Evolutionary conservation across 441 rosid species (phyloP), one percentile per base, ranked within the genome.

Genomic region (Adansonia rubrostipa): DNA sequence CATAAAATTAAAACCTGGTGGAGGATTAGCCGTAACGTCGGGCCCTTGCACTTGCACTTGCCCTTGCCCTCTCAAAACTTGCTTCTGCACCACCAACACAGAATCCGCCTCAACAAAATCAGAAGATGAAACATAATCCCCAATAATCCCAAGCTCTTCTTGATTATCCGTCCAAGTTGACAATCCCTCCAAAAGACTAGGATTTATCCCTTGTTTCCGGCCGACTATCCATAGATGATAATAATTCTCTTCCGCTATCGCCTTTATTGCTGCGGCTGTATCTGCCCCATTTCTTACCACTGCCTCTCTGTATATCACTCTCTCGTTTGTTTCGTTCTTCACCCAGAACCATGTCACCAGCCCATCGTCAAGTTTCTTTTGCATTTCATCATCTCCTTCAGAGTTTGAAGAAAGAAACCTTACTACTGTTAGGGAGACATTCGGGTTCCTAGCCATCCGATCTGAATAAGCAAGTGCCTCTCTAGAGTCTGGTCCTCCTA

Each of bases 291-390:
- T 85, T 44, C 76, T 85, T 57, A 92, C 97, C 57, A 88, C 88
- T 40, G 87, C 89, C 67, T 92, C 95, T 47, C 86, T 85, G 77
- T 90, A 96, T 6, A 36, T 64, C 45, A 92, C 93, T 65, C 92
- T 78, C 10, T 82, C 78, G 6, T 91, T 91, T 7, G 73, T 8
- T 72, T 89, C 97, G 61, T 90, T 92, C 74, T 87, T 89, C 67
- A 88, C 90, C 97, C 95, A 88, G 24, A 95, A 93, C 88, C 89
- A 91, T 0, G 93, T 89, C 17, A 92, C 92, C 44, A 87, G 82
- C 14, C 97, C 94, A 78, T 93, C 97, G 61, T 92, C 94, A 9
- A 92, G 86, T 80, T 91, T 96, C 85, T 87, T 91, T 85, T 92
- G 96, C 77, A 84, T 79, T 77, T 84, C 92, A 19, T 88, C 79